These are phyloP conservation scores for Nepenthes alata DNA, from an alignment of 179 eudicot species.

Conservation along the genomic window DNA sequence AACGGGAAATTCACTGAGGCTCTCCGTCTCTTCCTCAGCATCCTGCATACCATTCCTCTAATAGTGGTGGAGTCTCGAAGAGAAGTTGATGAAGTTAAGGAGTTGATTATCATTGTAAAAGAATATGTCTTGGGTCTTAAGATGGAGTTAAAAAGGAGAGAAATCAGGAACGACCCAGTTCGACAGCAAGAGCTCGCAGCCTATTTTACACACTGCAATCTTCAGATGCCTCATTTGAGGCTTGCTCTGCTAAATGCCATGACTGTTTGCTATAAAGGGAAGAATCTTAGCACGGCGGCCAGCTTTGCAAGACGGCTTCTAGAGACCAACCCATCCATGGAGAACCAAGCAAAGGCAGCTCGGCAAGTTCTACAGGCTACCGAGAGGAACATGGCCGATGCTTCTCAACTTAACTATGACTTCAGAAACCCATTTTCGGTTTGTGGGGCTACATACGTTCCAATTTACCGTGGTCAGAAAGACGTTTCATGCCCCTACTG, in stretches of 20 bases:
- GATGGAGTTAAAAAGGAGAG: constrained; percentile 57
- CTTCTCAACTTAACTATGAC: constrained; percentile 50
- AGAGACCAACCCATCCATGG: constrained; percentile 46
- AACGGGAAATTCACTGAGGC: constrained; percentile 59
- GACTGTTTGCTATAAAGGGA: constrained; percentile 53
- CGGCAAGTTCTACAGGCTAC: constrained; percentile 67
- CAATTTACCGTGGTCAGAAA: constrained; percentile 84
- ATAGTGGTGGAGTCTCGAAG: constrained; percentile 61
- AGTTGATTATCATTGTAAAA: constrained; percentile 56
- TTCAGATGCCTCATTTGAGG: constrained; percentile 59
- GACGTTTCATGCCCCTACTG: constrained; percentile 86
- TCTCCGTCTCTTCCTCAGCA: constrained; percentile 36
- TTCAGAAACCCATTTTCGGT: constrained; percentile 70
- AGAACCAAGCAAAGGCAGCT: constrained; percentile 49
- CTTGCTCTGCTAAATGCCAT: constrained; percentile 75
- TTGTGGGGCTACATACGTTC: constrained; percentile 75
- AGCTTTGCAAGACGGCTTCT: constrained; percentile 58
- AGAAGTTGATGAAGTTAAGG: constrained; percentile 75
- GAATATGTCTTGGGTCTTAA: constrained; percentile 70
- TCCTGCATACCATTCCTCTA: constrained; percentile 59
- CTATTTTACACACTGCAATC: constrained; percentile 73
- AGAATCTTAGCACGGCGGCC: constrained; percentile 49
- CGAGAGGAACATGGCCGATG: constrained; percentile 58
- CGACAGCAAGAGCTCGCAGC: constrained; percentile 84
- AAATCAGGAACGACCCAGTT: constrained; percentile 37